These are phyloP conservation scores for Eucalyptus shirleyi DNA, from an alignment of 345 rosid genomes.

Conservation along the genomic window DNA sequence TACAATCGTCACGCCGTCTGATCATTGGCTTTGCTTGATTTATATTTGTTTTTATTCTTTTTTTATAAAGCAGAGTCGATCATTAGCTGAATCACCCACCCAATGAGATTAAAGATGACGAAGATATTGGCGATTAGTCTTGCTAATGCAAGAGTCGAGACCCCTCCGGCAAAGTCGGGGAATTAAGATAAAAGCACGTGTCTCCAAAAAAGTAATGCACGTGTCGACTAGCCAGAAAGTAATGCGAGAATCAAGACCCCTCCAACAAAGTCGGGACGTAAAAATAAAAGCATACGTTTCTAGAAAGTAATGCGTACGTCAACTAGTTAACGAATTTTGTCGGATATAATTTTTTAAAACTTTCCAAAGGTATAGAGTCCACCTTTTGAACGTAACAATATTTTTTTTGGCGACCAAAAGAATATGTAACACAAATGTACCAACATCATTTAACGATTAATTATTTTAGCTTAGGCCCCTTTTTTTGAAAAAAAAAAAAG, in stretches of 20 bases:
- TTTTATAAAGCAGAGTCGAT: background rate
- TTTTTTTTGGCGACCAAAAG: too few relatives aligned
- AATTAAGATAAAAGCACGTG: background rate
- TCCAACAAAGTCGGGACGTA: rapidly evolving
- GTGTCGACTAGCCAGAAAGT: too few relatives aligned
- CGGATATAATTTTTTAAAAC: too few relatives aligned
- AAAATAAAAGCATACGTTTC: rapidly evolving
- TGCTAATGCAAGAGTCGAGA: background rate
- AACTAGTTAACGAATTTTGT: rapidly evolving
- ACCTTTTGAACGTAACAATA: background rate
- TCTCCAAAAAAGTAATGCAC: background rate
- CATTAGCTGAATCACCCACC: background rate
- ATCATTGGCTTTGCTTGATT: background rate
- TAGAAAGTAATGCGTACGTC: rapidly evolving
- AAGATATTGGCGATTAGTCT: background rate
- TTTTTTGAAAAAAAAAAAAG: rapidly evolving
- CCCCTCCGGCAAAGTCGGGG: background rate
- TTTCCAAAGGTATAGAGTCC: background rate
- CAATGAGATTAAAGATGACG: background rate
- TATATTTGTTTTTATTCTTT: background rate
- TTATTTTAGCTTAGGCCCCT: background rate
- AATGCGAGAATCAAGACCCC: background rate
- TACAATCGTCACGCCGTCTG: background rate
- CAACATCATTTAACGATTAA: background rate
- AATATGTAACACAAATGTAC: background rate